Evolutionary conservation across 2,329 filamentous ascomycete species (phyloP).

Genomic region (Bertia moriformis): DNA sequence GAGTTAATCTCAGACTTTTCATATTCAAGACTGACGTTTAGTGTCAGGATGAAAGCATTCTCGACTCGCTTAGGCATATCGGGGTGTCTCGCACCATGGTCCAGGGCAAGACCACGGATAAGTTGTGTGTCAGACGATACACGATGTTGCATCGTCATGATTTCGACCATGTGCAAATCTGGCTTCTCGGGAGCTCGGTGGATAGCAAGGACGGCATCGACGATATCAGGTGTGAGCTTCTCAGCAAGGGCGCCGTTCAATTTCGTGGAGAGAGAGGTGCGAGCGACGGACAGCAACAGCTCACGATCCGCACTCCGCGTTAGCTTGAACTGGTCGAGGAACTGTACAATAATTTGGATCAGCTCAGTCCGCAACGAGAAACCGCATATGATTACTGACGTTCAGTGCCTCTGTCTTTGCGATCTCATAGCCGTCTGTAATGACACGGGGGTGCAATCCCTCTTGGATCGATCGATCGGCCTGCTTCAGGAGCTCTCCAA

Average conservation of each 20-base stretch:
- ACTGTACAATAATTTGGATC: conserved; percentile 33
- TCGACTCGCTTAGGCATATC: conserved; percentile 96
- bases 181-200: conserved; percentile 81
- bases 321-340: conserved; percentile 88
- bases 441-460: conserved; percentile 89
- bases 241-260: conserved; percentile 78
- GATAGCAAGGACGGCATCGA: conserved; percentile 90
- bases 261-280: conserved; percentile 90
- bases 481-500: conserved; percentile 95
- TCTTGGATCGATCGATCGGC: conserved; percentile 91
- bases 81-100: conserved; percentile 89
- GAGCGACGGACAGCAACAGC: conserved; percentile 79
- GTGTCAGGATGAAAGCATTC: conserved; percentile 84
- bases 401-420: conserved; percentile 86
- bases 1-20: conserved; percentile 99
- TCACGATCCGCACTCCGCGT: conserved; percentile 79
- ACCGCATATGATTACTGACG: conserved; percentile 28
- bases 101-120: conserved; percentile 80
- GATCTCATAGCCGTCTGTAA: conserved; percentile 95
- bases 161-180: conserved; percentile 97
- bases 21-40: conserved; percentile 95
- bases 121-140: conserved; percentile 91
- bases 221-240: conserved; percentile 84
- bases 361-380: conserved; percentile 3
- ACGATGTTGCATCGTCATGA: conserved; percentile 99